phyloP scores from a whole-genome alignment of 2,329 filamentous ascomycete genomes.

The Cercospora citrullina region DNA sequence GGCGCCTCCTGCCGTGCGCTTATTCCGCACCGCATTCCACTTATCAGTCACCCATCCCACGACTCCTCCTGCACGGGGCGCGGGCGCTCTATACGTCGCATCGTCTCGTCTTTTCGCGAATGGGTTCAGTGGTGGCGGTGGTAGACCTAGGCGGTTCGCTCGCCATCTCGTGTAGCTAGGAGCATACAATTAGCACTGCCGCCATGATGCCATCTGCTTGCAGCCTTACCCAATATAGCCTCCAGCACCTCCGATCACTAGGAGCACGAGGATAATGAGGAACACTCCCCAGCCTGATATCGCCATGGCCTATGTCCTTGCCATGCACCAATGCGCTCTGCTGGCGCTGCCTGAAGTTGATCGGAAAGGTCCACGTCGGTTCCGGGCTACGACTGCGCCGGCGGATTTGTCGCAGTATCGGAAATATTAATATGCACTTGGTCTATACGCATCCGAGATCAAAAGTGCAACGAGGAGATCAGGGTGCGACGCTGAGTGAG shows the following conservation, averaged over 20 bases:
- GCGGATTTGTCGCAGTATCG: not conserved
- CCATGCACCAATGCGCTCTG: slow-evolving; percentile 9
- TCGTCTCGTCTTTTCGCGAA: slow-evolving; percentile 52
- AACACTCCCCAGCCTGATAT: slow-evolving; percentile 58
- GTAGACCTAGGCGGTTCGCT: slow-evolving; percentile 71
- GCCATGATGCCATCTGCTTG: not conserved
- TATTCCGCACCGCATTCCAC: slow-evolving; percentile 63
- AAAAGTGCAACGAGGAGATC: not conserved
- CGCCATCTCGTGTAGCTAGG: slow-evolving; percentile 65
- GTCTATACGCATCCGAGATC: not conserved
- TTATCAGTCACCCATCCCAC: slow-evolving; percentile 72
- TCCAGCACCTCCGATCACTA: slow-evolving; percentile 57
- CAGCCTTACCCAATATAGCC: slow-evolving; percentile 61
- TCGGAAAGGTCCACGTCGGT: not conserved
- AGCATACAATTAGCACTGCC: slow-evolving; percentile 1
- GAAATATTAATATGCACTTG: not conserved
- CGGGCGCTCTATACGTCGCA: slow-evolving; percentile 49
- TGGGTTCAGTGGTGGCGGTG: slow-evolving; percentile 67
- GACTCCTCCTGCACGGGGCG: slow-evolving; percentile 61
- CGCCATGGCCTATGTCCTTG: slow-evolving; percentile 23
- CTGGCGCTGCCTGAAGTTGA: slow-evolving; percentile 5
- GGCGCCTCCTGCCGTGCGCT: slow-evolving; percentile 60
- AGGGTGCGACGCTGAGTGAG: not conserved
- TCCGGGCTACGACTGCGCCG: not conserved
- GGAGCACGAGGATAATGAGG: slow-evolving; percentile 69